A percentile compares a stretch with the other conserved stretches of the same genome.
Evolutionary conservation across 202 grass and related monocot species (phyloP).

Genomic region (Elaeis oleifera): DNA sequence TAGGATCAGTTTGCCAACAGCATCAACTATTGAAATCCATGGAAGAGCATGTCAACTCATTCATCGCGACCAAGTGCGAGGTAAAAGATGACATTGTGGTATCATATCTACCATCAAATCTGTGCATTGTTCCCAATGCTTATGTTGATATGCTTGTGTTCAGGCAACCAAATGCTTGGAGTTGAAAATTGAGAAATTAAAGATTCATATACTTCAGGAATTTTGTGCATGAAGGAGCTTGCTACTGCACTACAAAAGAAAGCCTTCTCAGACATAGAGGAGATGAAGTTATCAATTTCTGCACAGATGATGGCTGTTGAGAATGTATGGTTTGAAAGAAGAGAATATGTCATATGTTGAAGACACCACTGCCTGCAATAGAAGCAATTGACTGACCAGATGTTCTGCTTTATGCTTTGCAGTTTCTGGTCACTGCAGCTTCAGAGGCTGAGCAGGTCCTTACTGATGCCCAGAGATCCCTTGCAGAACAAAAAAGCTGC

Average conservation of each 20-base stretch:
- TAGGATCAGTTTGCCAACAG: conserved; percentile 56
- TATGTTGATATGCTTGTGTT: conserved; percentile 11
- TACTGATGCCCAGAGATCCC: conserved; percentile 44
- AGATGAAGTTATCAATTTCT: conserved; percentile 41
- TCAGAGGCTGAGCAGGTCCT: conserved; percentile 60
- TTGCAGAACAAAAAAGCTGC: conserved; percentile 51
- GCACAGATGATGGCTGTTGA: conserved; percentile 42
- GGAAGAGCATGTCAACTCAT: conserved; percentile 48
- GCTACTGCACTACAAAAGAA: conserved; percentile 30
- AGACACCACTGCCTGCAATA: conserved; percentile 5
- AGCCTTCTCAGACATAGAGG: conserved; percentile 38
- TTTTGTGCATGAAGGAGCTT: conserved; percentile 48
- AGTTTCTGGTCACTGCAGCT: conserved; percentile 62
- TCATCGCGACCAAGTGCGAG: conserved; percentile 54
- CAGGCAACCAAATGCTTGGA: conserved; percentile 52
- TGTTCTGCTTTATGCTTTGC: conserved; percentile 23
- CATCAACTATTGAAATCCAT: conserved; percentile 44
- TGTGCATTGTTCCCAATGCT: conserved; percentile 1
- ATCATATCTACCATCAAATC: not conserved
- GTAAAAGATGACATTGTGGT: conserved; percentile 27
- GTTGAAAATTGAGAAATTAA: conserved; percentile 50
- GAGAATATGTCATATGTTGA: conserved; percentile 11
- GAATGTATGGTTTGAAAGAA: conserved; percentile 45
- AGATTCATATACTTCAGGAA: conserved; percentile 41
- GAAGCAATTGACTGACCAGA: not conserved